Conservation (phyloP, 2,329 filamentous ascomycete genomes). For the Beauveria sp. region DNA sequence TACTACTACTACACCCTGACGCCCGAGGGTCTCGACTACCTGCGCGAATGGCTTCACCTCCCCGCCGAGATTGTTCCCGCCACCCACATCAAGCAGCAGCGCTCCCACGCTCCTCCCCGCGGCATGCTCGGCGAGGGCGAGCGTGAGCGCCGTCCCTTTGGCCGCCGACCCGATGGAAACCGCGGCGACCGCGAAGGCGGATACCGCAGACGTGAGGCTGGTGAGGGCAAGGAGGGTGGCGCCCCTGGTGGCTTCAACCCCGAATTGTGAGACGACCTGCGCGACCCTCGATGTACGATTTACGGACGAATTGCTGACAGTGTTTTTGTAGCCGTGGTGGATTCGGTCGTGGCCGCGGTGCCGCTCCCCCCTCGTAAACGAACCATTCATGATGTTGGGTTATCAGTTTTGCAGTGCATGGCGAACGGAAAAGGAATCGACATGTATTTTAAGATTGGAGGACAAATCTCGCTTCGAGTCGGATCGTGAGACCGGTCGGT, state of each 20-base stretch:
- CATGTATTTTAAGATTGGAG: constrained; percentile 42
- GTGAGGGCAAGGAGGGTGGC: constrained; percentile 83
- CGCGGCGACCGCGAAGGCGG: constrained; percentile 81
- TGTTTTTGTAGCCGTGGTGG: constrained; percentile 61
- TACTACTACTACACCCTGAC: constrained; percentile 99
- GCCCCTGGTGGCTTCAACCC: constrained; percentile 88
- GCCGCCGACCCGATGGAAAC: constrained; percentile 46
- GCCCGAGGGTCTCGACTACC: constrained; percentile 99
- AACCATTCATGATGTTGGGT: constrained; percentile 32
- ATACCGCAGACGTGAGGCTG: constrained; percentile 85
- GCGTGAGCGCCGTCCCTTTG: constrained; percentile 75
- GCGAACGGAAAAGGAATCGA: constrained; percentile 34
- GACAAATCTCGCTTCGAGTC: constrained; percentile 33
- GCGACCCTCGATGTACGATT: background rate
- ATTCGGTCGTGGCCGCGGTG: constrained; percentile 81
- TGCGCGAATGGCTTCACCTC: constrained; percentile 99
- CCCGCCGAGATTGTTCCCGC: constrained; percentile 98
- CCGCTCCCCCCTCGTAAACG: constrained; percentile 59
- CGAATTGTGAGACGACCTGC: constrained; percentile 60
- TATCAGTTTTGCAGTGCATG: constrained; percentile 38
- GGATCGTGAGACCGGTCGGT: constrained; percentile 33
- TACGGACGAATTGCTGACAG: constrained; percentile 26
- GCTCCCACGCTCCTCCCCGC: constrained; percentile 93
- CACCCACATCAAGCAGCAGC: constrained; percentile 99
- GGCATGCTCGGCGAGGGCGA: constrained; percentile 92